These are phyloP conservation scores for Epichloe brachyelytri DNA, from an alignment of 2,329 filamentous ascomycete genomes.

Conservation along the genomic window DNA sequence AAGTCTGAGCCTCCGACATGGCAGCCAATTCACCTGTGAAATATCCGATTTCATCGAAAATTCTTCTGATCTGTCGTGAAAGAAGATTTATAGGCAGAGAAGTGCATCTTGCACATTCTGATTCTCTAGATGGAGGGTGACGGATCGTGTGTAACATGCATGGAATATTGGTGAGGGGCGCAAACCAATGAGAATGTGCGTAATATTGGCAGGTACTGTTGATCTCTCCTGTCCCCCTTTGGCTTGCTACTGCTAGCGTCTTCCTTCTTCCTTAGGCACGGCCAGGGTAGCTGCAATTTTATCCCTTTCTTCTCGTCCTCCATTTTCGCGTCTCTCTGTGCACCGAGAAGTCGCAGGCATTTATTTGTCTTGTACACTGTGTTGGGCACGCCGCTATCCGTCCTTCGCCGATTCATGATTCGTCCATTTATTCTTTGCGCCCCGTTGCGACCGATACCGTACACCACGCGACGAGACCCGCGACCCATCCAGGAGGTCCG, in stretches of 20 bases:
- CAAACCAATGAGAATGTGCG: no score
- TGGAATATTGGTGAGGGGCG: no score
- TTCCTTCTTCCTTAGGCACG: no score
- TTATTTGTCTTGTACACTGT: constrained; percentile 11
- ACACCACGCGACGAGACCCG: neutral
- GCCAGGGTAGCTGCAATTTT: neutral
- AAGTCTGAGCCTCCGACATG: no score
- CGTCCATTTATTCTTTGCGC: neutral
- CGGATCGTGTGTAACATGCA: no score
- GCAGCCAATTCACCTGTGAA: no score
- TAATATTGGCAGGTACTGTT: neutral
- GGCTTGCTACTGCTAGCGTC: neutral
- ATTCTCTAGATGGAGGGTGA: no score
- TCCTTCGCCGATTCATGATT: neutral
- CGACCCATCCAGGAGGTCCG: constrained; percentile 1
- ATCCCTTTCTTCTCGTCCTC: neutral
- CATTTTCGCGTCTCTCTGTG: neutral
- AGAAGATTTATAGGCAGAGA: no score
- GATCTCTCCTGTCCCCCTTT: neutral
- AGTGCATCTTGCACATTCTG: no score
- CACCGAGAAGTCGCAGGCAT: constrained; percentile 8
- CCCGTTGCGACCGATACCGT: neutral
- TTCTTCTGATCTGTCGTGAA: no score
- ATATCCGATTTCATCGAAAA: no score
- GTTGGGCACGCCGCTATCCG: neutral